A percentile compares a stretch with the other conserved stretches of the same genome.
phyloP scores from a whole-genome alignment of 1,284 basidiomycete genomes.

The Filobasidium uniguttulatum region DNA sequence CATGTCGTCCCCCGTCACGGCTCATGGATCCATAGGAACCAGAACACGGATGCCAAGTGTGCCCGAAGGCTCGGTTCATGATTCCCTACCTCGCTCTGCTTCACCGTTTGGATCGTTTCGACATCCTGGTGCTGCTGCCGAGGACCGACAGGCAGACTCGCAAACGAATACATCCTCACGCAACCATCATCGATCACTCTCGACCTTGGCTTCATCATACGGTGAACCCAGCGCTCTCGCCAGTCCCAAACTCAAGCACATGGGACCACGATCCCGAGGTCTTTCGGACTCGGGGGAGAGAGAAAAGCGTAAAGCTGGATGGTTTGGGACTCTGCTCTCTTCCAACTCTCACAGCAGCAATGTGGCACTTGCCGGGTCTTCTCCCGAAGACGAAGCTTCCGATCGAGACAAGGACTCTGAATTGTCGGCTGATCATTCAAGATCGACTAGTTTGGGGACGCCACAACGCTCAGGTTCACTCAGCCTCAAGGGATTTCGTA shows the following conservation, averaged over 20 bases:
- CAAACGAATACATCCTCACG: not conserved
- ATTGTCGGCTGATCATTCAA: not conserved
- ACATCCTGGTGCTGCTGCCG: too few species aligned
- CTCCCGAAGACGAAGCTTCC: not conserved
- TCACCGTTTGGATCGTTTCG: too few species aligned
- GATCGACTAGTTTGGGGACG: not conserved
- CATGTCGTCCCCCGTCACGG: too few species aligned
- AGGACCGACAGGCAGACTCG: too few species aligned
- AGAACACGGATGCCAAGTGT: too few species aligned
- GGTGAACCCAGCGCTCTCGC: not conserved
- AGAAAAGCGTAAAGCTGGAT: not conserved
- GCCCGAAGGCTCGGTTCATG: too few species aligned
- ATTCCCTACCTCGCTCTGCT: too few species aligned
- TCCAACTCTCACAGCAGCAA: too few species aligned
- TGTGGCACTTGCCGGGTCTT: too few species aligned
- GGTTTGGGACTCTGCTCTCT: not conserved
- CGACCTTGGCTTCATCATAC: not conserved
- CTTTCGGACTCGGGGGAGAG: not conserved
- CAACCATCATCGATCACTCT: not conserved
- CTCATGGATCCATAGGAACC: too few species aligned
- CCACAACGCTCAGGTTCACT: not conserved
- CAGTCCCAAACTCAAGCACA: not conserved
- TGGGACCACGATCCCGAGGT: too few species aligned
- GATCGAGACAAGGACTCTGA: not conserved
- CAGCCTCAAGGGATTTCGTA: not conserved